A percentile compares a stretch with the other conserved stretches of the same genome.
Conservation (phyloP, 1,139 yeast species). For the Yamadazyma siamensis region DNA sequence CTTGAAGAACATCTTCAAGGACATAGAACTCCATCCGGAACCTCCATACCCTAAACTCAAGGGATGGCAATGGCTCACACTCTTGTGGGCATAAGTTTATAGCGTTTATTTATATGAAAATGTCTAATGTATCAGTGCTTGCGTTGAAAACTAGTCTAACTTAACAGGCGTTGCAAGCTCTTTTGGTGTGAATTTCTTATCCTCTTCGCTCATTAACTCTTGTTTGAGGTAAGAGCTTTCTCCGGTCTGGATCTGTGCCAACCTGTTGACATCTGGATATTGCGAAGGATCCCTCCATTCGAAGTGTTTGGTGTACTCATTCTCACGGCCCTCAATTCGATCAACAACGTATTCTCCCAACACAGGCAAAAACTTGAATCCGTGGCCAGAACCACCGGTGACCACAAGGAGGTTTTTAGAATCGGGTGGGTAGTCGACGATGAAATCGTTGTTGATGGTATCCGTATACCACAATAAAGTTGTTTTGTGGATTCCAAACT, state of each 20-base stretch:
- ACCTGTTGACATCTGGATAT: too few relatives aligned
- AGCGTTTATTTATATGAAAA: neutral
- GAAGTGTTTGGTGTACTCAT: constrained; percentile 21
- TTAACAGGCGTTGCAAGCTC: too few relatives aligned
- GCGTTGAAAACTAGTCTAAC: too few relatives aligned
- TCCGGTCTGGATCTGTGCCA: too few relatives aligned
- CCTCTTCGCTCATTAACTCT: too few relatives aligned
- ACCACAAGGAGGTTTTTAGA: constrained; percentile 1
- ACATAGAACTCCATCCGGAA: constrained; percentile 37
- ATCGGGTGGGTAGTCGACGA: constrained; percentile 2
- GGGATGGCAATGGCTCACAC: constrained; percentile 24
- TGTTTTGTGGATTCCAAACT: constrained; percentile 1
- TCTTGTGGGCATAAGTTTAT: constrained; percentile 19
- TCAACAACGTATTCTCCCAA: constrained; percentile 12
- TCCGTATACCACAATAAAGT: constrained; percentile 41
- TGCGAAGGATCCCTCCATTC: constrained; percentile 30
- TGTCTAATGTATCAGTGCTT: neutral
- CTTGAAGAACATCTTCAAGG: constrained; percentile 28
- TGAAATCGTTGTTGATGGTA: constrained; percentile 18
- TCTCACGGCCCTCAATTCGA: constrained; percentile 17
- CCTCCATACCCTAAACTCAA: constrained; percentile 22
- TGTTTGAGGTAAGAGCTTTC: too few relatives aligned
- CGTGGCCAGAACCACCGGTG: constrained; percentile 3
- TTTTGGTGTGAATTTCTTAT: too few relatives aligned
- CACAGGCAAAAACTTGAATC: constrained; percentile 4